Evolutionary conservation across 179 eudicot species (phyloP), one percentile per base, ranked within the genome.

Genomic region (Silene vulgaris): DNA sequence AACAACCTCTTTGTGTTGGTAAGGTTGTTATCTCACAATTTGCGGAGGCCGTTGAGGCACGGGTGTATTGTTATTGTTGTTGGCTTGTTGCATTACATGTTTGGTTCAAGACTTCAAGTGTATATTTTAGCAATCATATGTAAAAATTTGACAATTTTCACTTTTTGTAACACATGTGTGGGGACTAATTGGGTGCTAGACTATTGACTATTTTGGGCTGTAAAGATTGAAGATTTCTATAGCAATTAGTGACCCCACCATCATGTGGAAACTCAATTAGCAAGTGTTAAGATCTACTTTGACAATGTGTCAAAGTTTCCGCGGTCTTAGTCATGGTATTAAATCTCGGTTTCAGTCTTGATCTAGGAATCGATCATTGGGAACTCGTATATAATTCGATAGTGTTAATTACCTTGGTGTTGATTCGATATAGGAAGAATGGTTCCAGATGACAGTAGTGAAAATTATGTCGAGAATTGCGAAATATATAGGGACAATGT

Each of bases 241-340:
- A 60, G 69, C 23, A 66, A 67, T 26, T 74, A 63, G 37, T 54
- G 80, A 77, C 77, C 83, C 77, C 70, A 73, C 61, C 52, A 59
- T 72, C 69, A 43, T 72, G 69, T 76, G 71, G 26, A 73, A 76
- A 54, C 3, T 16, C 37, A 28, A 52, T 40, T 40, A 8, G 12
- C 11, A 40, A 69, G 50, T 62, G n/a, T 74, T 67, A 50, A 2
- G 26, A 63, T 63, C 37, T 26, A 63, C 68, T 29, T 29, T 64
- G 68, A 63, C 48, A 43, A 43, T 43, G 48, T 43, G 48, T 43
- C 48, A 8, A 43, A 43, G 12, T 43, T 43, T 43, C 12, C 48
- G 48, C 48, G 12, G 2, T 43, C 12, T 43, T 43, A 5, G 48
- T 43, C 59, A 52, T 52, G n/a, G 59, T 52, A 0, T 13, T 52